phyloP scores from a whole-genome alignment of 2,329 filamentous ascomycete species.

The Pezicula carpinea region DNA sequence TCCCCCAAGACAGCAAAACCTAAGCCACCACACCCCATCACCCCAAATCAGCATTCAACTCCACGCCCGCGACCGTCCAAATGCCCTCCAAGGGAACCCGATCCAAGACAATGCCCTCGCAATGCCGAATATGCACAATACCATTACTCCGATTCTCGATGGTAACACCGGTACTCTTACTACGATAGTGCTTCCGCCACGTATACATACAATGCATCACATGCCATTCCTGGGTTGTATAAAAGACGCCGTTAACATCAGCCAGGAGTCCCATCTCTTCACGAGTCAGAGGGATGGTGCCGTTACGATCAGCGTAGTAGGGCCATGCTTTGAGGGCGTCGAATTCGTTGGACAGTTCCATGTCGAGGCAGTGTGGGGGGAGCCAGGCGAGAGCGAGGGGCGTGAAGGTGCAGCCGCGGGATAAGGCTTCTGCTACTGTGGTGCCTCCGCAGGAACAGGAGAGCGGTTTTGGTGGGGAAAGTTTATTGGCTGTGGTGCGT shows the following conservation, averaged over 20 bases:
- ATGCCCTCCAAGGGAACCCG: conserved; percentile 2
- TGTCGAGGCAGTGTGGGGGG: conserved; percentile 29
- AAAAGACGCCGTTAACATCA: conserved; percentile 17
- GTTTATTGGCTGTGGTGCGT: not conserved
- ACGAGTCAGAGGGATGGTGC: conserved; percentile 13
- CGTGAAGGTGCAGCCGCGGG: conserved; percentile 29
- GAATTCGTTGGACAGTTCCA: conserved; percentile 30
- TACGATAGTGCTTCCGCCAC: conserved; percentile 27
- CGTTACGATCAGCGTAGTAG: conserved; percentile 27
- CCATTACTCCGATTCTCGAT: conserved; percentile 4
- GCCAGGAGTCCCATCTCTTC: conserved; percentile 17
- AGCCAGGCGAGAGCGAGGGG: conserved; percentile 31
- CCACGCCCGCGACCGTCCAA: conserved; percentile 3
- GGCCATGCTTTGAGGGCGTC: conserved; percentile 27
- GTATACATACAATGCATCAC: conserved; percentile 30
- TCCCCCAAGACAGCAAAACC: too few relatives aligned
- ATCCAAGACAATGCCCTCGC: conserved; percentile 5
- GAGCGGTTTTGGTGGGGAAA: not conserved
- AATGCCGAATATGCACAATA: conserved; percentile 7
- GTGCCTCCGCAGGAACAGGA: conserved; percentile 20
- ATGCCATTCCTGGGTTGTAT: conserved; percentile 26
- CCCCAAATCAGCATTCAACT: conserved; percentile 4
- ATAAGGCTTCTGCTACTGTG: conserved; percentile 23
- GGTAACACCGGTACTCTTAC: not conserved
- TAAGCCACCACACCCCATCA: too few relatives aligned